A percentile compares a stretch with the other conserved stretches of the same genome.
Conservation (phyloP, 2,329 filamentous ascomycete species). For the Ophiostoma pallidulum region DNA sequence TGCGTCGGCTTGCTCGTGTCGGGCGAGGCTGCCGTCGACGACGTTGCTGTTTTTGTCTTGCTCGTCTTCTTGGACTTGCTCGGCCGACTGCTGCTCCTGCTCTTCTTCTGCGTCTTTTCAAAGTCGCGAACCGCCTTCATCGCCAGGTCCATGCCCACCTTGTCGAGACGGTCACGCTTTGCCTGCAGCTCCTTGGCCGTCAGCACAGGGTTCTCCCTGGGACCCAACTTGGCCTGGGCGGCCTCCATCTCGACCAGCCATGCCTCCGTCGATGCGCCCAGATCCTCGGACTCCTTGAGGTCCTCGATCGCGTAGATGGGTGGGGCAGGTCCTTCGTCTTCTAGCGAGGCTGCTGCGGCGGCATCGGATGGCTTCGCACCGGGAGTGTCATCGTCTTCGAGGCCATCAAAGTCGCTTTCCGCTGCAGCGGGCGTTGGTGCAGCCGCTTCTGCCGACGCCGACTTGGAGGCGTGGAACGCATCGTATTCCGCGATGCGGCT, state of each 20-base stretch:
- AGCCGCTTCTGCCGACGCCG: slow-evolving; percentile 33
- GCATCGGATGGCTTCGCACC: slow-evolving; percentile 24
- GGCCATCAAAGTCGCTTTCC: slow-evolving; percentile 55
- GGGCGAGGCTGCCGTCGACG: slow-evolving; percentile 22
- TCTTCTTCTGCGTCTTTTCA: slow-evolving; percentile 37
- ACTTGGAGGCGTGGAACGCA: slow-evolving; percentile 43
- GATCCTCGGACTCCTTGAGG: slow-evolving; percentile 52
- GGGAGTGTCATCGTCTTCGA: slow-evolving; percentile 58
- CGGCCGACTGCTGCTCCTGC: slow-evolving; percentile 26
- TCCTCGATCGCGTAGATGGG: slow-evolving; percentile 67
- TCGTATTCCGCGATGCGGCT: slow-evolving; percentile 62
- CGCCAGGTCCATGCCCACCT: slow-evolving; percentile 59
- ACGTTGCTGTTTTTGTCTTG: slow-evolving; percentile 27
- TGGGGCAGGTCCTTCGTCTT: slow-evolving; percentile 45
- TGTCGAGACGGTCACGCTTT: slow-evolving; percentile 62
- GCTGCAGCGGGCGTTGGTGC: slow-evolving; percentile 31
- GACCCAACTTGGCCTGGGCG: slow-evolving; percentile 60
- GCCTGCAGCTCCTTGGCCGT: slow-evolving; percentile 60
- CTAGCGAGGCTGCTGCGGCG: slow-evolving; percentile 30
- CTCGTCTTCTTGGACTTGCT: slow-evolving; percentile 17
- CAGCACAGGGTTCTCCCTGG: slow-evolving; percentile 66
- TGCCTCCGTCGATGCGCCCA: slow-evolving; percentile 50
- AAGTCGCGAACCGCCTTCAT: slow-evolving; percentile 56
- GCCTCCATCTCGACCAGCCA: slow-evolving; percentile 70
- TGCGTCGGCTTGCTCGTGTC: slow-evolving; percentile 16